Evolutionary conservation across 768 basidiomycete species (phyloP).

Genomic region (Lactifluus echinatus): DNA sequence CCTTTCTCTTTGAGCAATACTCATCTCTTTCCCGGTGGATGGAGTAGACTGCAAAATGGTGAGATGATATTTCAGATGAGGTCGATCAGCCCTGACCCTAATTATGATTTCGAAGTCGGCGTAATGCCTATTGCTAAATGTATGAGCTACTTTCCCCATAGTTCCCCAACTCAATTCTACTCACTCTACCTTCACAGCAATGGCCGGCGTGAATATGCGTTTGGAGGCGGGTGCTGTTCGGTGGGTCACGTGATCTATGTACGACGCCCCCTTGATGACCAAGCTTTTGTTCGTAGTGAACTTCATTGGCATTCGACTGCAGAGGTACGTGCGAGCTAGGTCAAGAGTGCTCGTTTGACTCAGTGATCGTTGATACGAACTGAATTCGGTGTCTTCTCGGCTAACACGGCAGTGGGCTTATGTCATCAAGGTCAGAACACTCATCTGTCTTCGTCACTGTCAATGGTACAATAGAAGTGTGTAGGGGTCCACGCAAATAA

Average conservation of each 20-base stretch:
- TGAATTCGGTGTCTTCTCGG: not conserved
- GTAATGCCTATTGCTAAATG: constrained; percentile 44
- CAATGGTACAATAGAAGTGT: no score
- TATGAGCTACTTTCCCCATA: constrained; percentile 15
- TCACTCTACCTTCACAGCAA: constrained; percentile 2
- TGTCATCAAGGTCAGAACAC: constrained; percentile 27
- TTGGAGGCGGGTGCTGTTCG: constrained; percentile 27
- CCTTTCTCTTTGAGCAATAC: constrained; percentile 47
- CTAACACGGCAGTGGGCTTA: constrained; percentile 26
- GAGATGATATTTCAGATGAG: constrained; percentile 7
- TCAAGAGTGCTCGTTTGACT: no score
- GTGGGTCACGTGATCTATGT: not conserved
- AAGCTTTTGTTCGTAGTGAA: constrained; percentile 18
- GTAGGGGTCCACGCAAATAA: no score
- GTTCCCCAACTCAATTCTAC: not conserved
- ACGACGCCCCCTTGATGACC: not conserved
- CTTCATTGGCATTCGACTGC: constrained; percentile 31
- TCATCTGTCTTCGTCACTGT: no score
- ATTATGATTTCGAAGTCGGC: constrained; percentile 30
- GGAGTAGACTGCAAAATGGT: constrained; percentile 52
- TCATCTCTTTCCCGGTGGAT: constrained; percentile 49
- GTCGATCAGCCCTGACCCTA: constrained; percentile 1
- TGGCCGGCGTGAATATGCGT: constrained; percentile 30
- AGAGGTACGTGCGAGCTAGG: constrained; percentile 18
- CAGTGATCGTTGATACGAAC: not conserved